These are phyloP conservation scores for Scheffersomyces ergatensis DNA, from an alignment of 805 yeast genomes.

Conservation along the genomic window DNA sequence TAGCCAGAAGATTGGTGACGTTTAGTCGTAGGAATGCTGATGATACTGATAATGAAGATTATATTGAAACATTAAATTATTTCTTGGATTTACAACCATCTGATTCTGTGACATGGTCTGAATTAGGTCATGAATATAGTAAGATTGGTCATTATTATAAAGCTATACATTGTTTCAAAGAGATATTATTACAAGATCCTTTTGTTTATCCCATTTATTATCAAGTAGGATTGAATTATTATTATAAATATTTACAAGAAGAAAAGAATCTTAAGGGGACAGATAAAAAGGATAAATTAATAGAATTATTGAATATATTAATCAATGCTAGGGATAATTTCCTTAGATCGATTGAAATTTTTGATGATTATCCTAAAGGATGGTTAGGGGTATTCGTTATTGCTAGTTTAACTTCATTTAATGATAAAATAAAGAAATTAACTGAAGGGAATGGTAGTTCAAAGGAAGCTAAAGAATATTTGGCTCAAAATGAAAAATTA, in stretches of 20 bases:
- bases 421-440: slow-evolving; percentile 16
- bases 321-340: slow-evolving; percentile 45
- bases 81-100: slow-evolving; percentile 65
- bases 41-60: slow-evolving; percentile 26
- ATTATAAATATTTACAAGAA: slow-evolving; percentile 26
- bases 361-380: slow-evolving; percentile 64
- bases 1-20: slow-evolving; percentile 36
- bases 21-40: slow-evolving; percentile 22
- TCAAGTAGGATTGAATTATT: slow-evolving; percentile 49
- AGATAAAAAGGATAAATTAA: slow-evolving; percentile 28
- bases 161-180: slow-evolving; percentile 67
- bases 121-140: slow-evolving; percentile 65
- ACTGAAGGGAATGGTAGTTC: slow-evolving; percentile 7
- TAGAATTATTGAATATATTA: slow-evolving; percentile 22
- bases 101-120: slow-evolving; percentile 78
- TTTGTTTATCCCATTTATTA: slow-evolving; percentile 65
- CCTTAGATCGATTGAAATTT: slow-evolving; percentile 73
- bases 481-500: slow-evolving; percentile 21
- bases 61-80: slow-evolving; percentile 52
- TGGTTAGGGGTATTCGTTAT: slow-evolving; percentile 67
- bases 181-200: slow-evolving; percentile 67
- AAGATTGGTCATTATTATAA: slow-evolving; percentile 61
- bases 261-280: slow-evolving; percentile 9
- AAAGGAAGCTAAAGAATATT: slow-evolving; percentile 19
- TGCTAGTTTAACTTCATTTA: slow-evolving; percentile 11